phyloP scores from a whole-genome alignment of 2,329 filamentous ascomycete species.

The Talaromyces pinophilus region DNA sequence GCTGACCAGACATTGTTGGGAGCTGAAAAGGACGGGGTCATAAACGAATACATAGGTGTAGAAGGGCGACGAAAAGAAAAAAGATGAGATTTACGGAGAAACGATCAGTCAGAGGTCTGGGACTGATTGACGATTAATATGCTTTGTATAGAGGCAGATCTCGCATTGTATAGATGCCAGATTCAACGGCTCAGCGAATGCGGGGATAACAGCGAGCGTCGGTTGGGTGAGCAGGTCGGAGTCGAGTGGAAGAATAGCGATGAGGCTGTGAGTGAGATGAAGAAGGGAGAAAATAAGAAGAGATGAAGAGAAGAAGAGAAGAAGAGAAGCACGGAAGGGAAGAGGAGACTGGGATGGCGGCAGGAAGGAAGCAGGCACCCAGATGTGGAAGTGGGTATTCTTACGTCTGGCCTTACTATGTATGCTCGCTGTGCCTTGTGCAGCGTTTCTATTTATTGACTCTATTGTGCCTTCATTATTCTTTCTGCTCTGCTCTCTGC shows the following conservation, averaged over 20 bases:
- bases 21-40: conserved; percentile 23
- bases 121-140: not conserved
- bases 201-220: not conserved
- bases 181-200: not conserved
- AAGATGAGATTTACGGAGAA: no score
- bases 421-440: not conserved
- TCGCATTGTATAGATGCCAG: not conserved
- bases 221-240: not conserved
- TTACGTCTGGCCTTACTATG: not conserved
- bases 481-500: not conserved
- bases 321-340: not conserved
- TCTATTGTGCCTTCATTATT: not conserved
- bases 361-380: conserved; percentile 15
- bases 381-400: conserved; percentile 16
- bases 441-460: not conserved
- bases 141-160: not conserved
- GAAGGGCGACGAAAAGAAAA: not conserved
- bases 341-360: not conserved
- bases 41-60: conserved; percentile 25
- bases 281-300: not conserved
- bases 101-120: conserved; percentile 10
- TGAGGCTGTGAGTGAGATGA: not conserved
- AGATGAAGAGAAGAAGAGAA: not conserved
- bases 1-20: conserved; percentile 20
- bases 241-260: not conserved